Conservation (phyloP, 768 basidiomycete genomes). For the Hygrocybe punicea region DNA sequence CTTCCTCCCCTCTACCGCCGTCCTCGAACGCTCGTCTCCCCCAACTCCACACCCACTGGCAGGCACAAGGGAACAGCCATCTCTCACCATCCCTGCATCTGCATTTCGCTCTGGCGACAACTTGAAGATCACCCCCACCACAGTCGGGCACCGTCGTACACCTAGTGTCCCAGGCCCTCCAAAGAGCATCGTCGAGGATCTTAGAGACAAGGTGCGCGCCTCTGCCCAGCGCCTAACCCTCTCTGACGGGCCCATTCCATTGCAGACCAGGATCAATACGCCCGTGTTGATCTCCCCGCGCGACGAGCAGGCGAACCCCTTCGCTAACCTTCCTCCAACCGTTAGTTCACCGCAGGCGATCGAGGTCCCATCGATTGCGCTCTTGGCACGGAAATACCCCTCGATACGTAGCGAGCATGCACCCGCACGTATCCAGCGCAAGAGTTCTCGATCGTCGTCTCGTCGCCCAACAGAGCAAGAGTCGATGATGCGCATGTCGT, state of each 20-base stretch:
- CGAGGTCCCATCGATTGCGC: slow-evolving; percentile 10
- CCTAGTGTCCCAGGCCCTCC: slow-evolving; percentile 40
- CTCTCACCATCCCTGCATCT: slow-evolving; percentile 16
- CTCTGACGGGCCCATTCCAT: slow-evolving; percentile 12
- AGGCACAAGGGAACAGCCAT: slow-evolving; percentile 12
- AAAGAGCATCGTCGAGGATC: slow-evolving; percentile 76
- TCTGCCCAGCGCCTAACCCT: neutral
- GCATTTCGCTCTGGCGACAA: slow-evolving; percentile 8
- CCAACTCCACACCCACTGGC: slow-evolving; percentile 44
- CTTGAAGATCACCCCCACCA: neutral
- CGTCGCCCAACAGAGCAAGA: slow-evolving; percentile 30
- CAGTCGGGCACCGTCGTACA: slow-evolving; percentile 4
- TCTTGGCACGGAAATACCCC: slow-evolving; percentile 45
- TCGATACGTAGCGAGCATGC: slow-evolving; percentile 44
- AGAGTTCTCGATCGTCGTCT: slow-evolving; percentile 51
- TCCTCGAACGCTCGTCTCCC: slow-evolving; percentile 55
- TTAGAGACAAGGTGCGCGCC: slow-evolving; percentile 56
- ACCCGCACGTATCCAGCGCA: slow-evolving; percentile 46
- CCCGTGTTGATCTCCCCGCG: slow-evolving; percentile 39
- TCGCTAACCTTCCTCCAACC: slow-evolving; percentile 46
- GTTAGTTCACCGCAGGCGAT: slow-evolving; percentile 10
- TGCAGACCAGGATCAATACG: slow-evolving; percentile 42
- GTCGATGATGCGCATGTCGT: slow-evolving; percentile 11
- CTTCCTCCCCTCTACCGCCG: slow-evolving; percentile 73
- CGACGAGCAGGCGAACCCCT: slow-evolving; percentile 54